A percentile compares a stretch with the other conserved stretches of the same genome.
Conservation (phyloP, 2,329 filamentous ascomycete genomes). For the Penicillium brevicompactum region DNA sequence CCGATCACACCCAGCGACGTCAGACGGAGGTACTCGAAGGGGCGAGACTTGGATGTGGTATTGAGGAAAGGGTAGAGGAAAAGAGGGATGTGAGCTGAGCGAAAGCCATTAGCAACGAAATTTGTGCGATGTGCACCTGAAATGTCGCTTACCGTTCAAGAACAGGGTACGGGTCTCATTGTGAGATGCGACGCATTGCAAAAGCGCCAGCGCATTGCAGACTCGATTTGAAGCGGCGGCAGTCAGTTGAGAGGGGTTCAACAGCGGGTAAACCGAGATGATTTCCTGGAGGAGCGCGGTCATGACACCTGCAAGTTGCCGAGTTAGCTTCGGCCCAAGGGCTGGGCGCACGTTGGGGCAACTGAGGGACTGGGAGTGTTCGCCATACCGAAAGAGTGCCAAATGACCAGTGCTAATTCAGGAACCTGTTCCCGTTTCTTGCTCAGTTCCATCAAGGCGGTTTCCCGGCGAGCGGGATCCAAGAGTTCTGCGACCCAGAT, state of each 20-base stretch:
- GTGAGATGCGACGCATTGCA: constrained; percentile 97
- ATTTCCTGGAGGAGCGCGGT: constrained; percentile 96
- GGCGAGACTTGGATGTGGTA: constrained; percentile 95
- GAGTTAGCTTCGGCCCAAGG: constrained; percentile 24
- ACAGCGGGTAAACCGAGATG: constrained; percentile 94
- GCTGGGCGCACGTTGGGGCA: constrained; percentile 14
- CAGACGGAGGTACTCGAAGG: constrained; percentile 94
- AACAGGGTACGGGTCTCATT: constrained; percentile 94
- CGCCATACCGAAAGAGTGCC: constrained; percentile 91
- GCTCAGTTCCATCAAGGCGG: constrained; percentile 89
- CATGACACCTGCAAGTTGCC: constrained; percentile 76
- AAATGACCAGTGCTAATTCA: constrained; percentile 91
- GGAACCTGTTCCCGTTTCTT: constrained; percentile 99
- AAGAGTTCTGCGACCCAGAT: constrained; percentile 90
- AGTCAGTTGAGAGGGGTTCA: constrained; percentile 95
- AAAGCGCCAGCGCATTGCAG: constrained; percentile 91
- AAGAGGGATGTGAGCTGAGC: constrained; percentile 86
- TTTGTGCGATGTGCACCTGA: neutral
- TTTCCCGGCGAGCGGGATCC: constrained; percentile 83
- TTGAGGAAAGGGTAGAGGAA: constrained; percentile 99
- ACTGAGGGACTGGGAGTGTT: neutral
- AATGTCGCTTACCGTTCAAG: constrained; percentile 69
- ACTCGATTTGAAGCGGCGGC: constrained; percentile 97
- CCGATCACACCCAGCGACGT: constrained; percentile 97
- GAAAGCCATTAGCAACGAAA: constrained; percentile 8